A percentile compares a stretch with the other conserved stretches of the same genome.
These are phyloP conservation scores for Butyriboletus loyo DNA, from an alignment of 768 basidiomycete genomes.

Conservation along the genomic window DNA sequence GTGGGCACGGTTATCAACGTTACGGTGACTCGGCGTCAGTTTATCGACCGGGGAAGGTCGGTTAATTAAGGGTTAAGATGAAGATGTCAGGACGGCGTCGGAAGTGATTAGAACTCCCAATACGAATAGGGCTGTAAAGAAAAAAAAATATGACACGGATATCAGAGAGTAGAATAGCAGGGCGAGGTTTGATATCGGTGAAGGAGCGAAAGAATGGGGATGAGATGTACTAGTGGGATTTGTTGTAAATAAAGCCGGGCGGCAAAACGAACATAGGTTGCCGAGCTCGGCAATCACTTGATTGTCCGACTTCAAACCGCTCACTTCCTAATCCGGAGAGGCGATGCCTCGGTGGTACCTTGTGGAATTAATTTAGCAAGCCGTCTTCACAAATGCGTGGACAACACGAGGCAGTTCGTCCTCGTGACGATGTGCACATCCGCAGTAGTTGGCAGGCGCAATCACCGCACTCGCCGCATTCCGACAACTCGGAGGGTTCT, in stretches of 20 bases:
- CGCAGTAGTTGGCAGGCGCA: constrained; percentile 20
- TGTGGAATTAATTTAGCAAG: constrained; percentile 22
- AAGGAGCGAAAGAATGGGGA: constrained; percentile 28
- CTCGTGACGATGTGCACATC: constrained; percentile 22
- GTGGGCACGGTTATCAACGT: constrained; percentile 37
- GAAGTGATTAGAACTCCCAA: constrained; percentile 1
- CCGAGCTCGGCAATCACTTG: constrained; percentile 37
- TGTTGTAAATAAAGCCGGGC: constrained; percentile 41
- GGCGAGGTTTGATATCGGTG: constrained; percentile 28
- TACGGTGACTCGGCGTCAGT: constrained; percentile 40
- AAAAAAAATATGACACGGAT: constrained; percentile 5
- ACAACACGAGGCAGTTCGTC: constrained; percentile 19
- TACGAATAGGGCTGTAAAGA: not conserved
- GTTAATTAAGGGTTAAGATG: constrained; percentile 38
- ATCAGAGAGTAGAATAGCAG: constrained; percentile 11
- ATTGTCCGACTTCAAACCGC: constrained; percentile 35
- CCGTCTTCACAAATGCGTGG: constrained; percentile 14
- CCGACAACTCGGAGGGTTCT: not conserved
- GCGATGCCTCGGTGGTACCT: constrained; percentile 23
- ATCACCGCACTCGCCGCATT: constrained; percentile 13
- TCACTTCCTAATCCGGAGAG: constrained; percentile 26
- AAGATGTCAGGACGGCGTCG: constrained; percentile 16
- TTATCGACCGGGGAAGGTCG: constrained; percentile 41
- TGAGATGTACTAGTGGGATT: constrained; percentile 34
- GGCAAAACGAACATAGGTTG: constrained; percentile 36